phyloP scores from a whole-genome alignment of 129 eudicot genomes.

The Helichrysum umbraculigerum region DNA sequence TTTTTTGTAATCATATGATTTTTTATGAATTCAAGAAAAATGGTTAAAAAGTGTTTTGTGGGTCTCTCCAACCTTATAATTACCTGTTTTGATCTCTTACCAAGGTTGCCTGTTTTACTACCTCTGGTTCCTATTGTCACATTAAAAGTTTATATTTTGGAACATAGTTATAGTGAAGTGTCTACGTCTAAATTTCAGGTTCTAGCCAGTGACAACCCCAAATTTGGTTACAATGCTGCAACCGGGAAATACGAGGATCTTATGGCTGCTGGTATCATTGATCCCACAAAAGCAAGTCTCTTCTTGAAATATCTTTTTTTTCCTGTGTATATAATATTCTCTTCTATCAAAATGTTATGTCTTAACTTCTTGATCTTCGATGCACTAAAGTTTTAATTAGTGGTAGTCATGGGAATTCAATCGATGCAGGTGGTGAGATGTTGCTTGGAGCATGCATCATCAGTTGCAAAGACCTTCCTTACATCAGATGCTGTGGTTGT shows the following conservation, averaged over 20 bases:
- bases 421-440: constrained; percentile 50
- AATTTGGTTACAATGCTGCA: constrained; percentile 48
- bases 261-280: constrained; percentile 57
- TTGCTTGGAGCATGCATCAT: constrained; percentile 54
- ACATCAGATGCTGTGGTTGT: constrained; percentile 76
- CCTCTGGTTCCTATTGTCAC: neutral
- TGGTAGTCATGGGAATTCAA: neutral
- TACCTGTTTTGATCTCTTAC: neutral
- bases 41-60: neutral
- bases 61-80: neutral
- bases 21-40: neutral
- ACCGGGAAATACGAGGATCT: constrained; percentile 54
- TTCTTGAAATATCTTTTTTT: neutral
- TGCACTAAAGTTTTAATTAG: neutral
- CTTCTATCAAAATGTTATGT: neutral
- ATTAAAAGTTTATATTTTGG: neutral
- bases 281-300: constrained; percentile 44
- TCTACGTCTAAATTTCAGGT: constrained; percentile 19
- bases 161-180: neutral
- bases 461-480: constrained; percentile 48
- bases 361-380: neutral
- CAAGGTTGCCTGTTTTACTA: neutral
- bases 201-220: constrained; percentile 24
- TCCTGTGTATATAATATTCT: neutral
- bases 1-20: too few species aligned